Evolutionary conservation across 2,329 filamentous ascomycete genomes (phyloP).

Genomic region (Gaeumannomyces tritici): DNA sequence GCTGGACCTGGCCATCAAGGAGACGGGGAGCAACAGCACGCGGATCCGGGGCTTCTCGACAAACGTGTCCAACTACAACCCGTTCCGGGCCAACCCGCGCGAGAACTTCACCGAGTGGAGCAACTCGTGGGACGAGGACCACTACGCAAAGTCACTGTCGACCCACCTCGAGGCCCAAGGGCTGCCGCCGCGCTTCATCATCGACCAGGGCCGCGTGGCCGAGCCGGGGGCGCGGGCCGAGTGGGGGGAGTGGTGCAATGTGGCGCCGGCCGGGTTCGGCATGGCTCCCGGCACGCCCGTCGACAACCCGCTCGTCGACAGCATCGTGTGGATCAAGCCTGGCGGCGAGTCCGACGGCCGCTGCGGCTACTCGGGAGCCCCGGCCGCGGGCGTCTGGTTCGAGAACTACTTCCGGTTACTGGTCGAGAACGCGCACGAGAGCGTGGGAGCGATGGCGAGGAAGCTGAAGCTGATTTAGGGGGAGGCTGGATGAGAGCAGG

Average conservation of each 20-base stretch:
- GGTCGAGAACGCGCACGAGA: slow-evolving; percentile 25
- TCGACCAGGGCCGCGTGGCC: slow-evolving; percentile 32
- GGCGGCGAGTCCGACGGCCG: slow-evolving; percentile 32
- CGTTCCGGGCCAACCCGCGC: slow-evolving; percentile 23
- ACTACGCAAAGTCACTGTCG: slow-evolving; percentile 28
- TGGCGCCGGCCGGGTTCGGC: slow-evolving; percentile 28
- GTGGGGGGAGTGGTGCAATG: slow-evolving; percentile 36
- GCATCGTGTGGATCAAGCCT: slow-evolving; percentile 35
- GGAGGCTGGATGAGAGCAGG: no score
- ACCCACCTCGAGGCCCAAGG: slow-evolving; percentile 26
- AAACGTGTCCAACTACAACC: slow-evolving; percentile 22
- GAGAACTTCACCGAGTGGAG: slow-evolving; percentile 30
- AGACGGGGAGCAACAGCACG: slow-evolving; percentile 11
- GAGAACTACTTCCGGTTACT: slow-evolving; percentile 29
- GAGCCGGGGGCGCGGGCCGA: slow-evolving; percentile 23
- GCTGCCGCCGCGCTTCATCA: slow-evolving; percentile 31
- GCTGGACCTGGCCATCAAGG: slow-evolving; percentile 18
- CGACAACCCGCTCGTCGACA: slow-evolving; percentile 26
- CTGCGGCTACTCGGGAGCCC: slow-evolving; percentile 26
- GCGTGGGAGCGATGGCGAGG: slow-evolving; percentile 9
- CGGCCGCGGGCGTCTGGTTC: slow-evolving; percentile 29
- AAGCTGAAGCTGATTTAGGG: slow-evolving; percentile 7
- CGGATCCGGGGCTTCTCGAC: slow-evolving; percentile 30
- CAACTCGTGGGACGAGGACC: slow-evolving; percentile 28
- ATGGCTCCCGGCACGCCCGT: slow-evolving; percentile 22